Conservation (phyloP, 805 yeast species). For the Blastobotrys terrestris region DNA sequence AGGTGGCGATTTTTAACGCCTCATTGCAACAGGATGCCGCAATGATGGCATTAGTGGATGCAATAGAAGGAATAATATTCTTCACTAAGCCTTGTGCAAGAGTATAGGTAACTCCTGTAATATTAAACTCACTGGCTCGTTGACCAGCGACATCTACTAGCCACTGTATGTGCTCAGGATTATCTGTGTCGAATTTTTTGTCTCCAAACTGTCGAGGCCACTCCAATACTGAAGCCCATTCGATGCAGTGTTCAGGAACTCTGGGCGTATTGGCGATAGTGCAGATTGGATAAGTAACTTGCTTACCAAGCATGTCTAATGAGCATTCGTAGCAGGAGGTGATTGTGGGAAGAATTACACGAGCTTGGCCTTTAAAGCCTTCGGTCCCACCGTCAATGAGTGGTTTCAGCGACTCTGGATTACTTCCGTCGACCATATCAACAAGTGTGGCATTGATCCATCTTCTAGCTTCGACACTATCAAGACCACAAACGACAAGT, state of each 20-base stretch:
- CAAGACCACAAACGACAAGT: slow-evolving; percentile 80
- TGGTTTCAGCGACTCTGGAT: slow-evolving; percentile 48
- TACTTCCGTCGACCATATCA: slow-evolving; percentile 47
- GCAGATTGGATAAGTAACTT: slow-evolving; percentile 76
- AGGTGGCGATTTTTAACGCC: slow-evolving; percentile 70
- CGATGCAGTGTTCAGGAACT: slow-evolving; percentile 88
- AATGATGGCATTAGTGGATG: slow-evolving; percentile 86
- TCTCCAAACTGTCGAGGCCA: slow-evolving; percentile 53
- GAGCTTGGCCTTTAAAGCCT: slow-evolving; percentile 86
- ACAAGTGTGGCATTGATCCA: slow-evolving; percentile 77
- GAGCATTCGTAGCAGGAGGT: slow-evolving; percentile 94
- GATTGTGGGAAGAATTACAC: slow-evolving; percentile 77
- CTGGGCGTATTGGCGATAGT: slow-evolving; percentile 95
- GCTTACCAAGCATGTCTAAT: slow-evolving; percentile 55
- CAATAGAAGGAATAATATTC: slow-evolving; percentile 88
- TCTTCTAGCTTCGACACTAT: slow-evolving; percentile 81
- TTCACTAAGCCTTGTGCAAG: slow-evolving; percentile 84
- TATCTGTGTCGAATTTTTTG: slow-evolving; percentile 58
- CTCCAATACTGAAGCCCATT: slow-evolving; percentile 73
- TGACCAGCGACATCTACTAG: slow-evolving; percentile 47
- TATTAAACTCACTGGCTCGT: slow-evolving; percentile 61
- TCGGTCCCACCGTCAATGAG: slow-evolving; percentile 94
- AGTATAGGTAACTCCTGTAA: slow-evolving; percentile 61
- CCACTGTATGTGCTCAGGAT: slow-evolving; percentile 58
- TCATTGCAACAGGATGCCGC: slow-evolving; percentile 89